These are phyloP conservation scores for Blastobotrys buckinghamii DNA, from an alignment of 1,139 yeast genomes.

Conservation along the genomic window DNA sequence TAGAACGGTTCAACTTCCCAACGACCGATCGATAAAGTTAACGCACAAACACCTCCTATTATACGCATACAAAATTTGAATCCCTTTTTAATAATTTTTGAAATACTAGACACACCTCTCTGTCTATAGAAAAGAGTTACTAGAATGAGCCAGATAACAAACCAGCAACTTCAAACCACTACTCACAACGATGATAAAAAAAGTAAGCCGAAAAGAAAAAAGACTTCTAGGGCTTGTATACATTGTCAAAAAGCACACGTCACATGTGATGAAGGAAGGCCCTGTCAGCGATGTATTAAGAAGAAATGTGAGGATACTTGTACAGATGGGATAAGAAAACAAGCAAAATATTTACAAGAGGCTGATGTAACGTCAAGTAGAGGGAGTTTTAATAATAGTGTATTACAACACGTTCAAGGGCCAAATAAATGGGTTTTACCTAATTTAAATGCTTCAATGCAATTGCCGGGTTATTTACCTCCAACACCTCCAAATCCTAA, in stretches of 20 bases:
- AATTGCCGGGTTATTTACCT: conserved; percentile 14
- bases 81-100: no score
- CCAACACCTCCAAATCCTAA: conserved; percentile 14
- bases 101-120: no score
- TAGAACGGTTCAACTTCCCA: no score
- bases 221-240: conserved; percentile 82
- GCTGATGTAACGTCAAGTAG: conserved; percentile 1
- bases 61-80: no score
- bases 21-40: no score
- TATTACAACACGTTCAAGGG: not conserved
- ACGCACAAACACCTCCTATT: no score
- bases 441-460: conserved; percentile 14
- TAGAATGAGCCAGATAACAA: not conserved
- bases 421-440: not conserved
- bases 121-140: not conserved
- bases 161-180: not conserved
- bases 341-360: conserved; percentile 61
- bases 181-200: no score
- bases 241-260: conserved; percentile 88
- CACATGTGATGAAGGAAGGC: conserved; percentile 75
- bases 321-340: conserved; percentile 82
- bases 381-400: not conserved
- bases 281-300: conserved; percentile 73
- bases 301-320: conserved; percentile 66
- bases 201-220: conserved; percentile 36